Evolutionary conservation across 768 basidiomycete species (phyloP), one percentile per base, ranked within the genome.

Genomic region (Gelatoporia subvermispora): DNA sequence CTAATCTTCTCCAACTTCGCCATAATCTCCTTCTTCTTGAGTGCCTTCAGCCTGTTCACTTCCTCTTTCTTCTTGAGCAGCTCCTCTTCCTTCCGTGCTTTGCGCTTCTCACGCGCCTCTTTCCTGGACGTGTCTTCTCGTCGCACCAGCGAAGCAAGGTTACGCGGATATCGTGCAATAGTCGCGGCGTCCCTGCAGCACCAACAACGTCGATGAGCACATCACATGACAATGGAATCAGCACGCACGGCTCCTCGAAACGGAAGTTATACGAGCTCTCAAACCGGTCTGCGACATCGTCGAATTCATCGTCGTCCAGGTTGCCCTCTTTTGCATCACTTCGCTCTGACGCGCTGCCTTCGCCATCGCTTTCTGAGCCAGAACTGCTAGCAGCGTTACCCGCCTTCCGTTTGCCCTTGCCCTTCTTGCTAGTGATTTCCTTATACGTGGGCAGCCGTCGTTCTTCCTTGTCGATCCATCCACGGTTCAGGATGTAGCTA

Each of bases 201-300:
- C 23, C 60, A 63, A 34, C 50, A 11, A 45, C 35, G 9, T 46
- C 17, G 35, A 13, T 38, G 21, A 37, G 25, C 18, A 25, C 7
- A 31, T 31, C 11, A 15, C 36, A 37, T 4, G n/a, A 31, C 24
- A 51, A 25, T 18, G 18, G 18, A 43, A 10, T 36, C 9, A 11
- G 25, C n/a, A 82, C 92, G 59, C 60, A 92, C 81, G 90, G 88
- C 67, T 99, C 95, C 65, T 99, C 95, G 64, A 92, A 99, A 45
- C 96, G 83, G 71, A 96, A 96, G 66, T 98, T 98, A 70, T 97
- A 99, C 15, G 88, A 88, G n/a, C 81, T 82, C 69, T 99, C 96
- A 55, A 97, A 99, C 38, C 81, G 80, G 23, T 96, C 94, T 4
- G 84, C 88, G 53, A 89, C 82, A 38, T 95, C 91, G 46, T 96